phyloP scores from a whole-genome alignment of 352 stramenopile genomes.

The Phytophthora hybrid region DNA sequence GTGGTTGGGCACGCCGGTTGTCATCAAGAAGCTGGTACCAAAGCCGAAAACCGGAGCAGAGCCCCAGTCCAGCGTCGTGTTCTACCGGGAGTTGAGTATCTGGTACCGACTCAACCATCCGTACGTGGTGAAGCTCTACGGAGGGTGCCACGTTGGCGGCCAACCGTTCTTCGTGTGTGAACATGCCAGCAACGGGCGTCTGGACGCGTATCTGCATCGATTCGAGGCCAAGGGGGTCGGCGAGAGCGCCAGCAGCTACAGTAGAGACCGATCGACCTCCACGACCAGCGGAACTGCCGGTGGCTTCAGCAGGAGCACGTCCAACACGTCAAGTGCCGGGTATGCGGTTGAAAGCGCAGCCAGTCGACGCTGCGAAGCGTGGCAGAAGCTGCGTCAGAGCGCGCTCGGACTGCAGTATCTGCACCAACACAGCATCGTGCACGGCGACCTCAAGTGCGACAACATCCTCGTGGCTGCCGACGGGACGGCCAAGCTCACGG shows the following conservation, averaged over 20 bases:
- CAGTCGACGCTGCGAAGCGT: constrained; percentile 33
- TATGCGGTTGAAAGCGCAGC: constrained; percentile 15
- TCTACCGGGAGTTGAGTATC: constrained; percentile 42
- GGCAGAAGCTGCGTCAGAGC: constrained; percentile 39
- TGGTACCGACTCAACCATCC: constrained; percentile 45
- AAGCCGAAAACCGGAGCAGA: constrained; percentile 2
- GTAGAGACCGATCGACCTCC: constrained; percentile 11
- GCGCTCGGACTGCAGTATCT: constrained; percentile 42
- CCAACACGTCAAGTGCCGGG: constrained; percentile 20
- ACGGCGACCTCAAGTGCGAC: constrained; percentile 52
- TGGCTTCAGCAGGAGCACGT: constrained; percentile 28
- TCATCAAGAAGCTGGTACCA: constrained; percentile 43
- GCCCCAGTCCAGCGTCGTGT: constrained; percentile 31
- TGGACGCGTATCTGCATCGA: constrained; percentile 37
- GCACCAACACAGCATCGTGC: constrained; percentile 45
- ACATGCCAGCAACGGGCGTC: constrained; percentile 33
- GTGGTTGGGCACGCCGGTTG: constrained; percentile 43
- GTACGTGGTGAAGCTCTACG: constrained; percentile 47
- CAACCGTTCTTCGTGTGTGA: constrained; percentile 52
- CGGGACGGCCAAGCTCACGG: constrained; percentile 39
- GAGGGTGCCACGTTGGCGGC: constrained; percentile 42
- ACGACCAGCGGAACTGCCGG: constrained; percentile 20
- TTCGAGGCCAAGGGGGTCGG: constrained; percentile 7
- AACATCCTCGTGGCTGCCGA: constrained; percentile 49
- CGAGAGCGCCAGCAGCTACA: constrained; percentile 3